Conservation (phyloP, 2,329 filamentous ascomycete species). For the Clarireedia hainanense region DNA sequence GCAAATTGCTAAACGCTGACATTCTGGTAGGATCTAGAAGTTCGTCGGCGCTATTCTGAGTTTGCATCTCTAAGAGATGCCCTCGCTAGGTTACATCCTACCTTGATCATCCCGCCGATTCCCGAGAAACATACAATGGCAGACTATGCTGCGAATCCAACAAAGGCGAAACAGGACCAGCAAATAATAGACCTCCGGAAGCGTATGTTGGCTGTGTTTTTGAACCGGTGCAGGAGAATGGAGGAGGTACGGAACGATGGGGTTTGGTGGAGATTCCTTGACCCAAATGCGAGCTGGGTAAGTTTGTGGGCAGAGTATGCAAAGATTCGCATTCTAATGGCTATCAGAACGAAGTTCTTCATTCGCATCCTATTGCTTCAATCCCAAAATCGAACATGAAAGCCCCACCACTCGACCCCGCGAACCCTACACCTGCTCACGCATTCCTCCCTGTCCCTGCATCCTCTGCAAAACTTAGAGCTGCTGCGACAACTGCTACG, state of each 20-base stretch:
- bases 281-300: conserved; percentile 98
- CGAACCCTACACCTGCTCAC: conserved; percentile 85
- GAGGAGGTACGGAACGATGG: conserved; percentile 85
- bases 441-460: conserved; percentile 81
- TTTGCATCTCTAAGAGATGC: conserved; percentile 87
- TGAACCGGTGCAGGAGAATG: conserved; percentile 91
- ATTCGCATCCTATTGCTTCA: conserved; percentile 81
- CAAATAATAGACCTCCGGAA: conserved; percentile 95
- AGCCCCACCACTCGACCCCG: conserved; percentile 88
- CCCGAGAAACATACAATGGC: conserved; percentile 99
- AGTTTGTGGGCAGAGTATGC: conserved; percentile 18
- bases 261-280: conserved; percentile 95
- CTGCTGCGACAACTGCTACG: conserved; percentile 32
- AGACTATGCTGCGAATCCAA: conserved; percentile 95
- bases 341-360: conserved; percentile 79
- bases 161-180: conserved; percentile 94
- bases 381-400: conserved; percentile 92
- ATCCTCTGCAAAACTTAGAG: conserved; percentile 74
- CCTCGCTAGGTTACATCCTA: conserved; percentile 85
- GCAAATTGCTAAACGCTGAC: conserved; percentile 15
- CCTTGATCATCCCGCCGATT: conserved; percentile 90
- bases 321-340: conserved; percentile 13
- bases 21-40: conserved; percentile 71
- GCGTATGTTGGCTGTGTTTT: conserved; percentile 90
- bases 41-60: conserved; percentile 90